These are phyloP conservation scores for Sideroxylon spinosum DNA, from an alignment of 179 eudicot genomes.

Conservation along the genomic window DNA sequence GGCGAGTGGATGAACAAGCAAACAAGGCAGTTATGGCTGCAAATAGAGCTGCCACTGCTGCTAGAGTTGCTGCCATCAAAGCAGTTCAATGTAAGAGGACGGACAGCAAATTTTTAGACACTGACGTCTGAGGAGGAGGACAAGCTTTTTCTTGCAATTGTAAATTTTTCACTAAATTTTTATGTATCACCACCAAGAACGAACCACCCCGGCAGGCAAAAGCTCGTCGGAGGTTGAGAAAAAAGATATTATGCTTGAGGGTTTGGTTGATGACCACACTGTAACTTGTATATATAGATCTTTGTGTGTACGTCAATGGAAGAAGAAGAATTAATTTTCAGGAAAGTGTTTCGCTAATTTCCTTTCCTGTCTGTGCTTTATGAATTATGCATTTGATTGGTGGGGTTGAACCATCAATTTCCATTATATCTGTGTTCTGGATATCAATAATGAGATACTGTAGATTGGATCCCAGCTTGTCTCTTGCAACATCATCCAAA, in stretches of 20 bases:
- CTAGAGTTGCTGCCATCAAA: constrained; percentile 85
- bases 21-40: constrained; percentile 75
- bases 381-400: constrained; percentile 11
- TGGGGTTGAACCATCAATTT: constrained; percentile 22
- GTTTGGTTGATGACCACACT: constrained; percentile 30
- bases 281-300: constrained; percentile 49
- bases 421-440: constrained; percentile 21
- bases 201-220: constrained; percentile 28
- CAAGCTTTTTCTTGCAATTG: constrained; percentile 34
- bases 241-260: constrained; percentile 11
- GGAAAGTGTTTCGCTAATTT: neutral
- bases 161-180: constrained; percentile 22
- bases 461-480: constrained; percentile 19
- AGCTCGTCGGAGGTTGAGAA: constrained; percentile 32
- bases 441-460: constrained; percentile 22
- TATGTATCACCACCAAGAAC: neutral
- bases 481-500: constrained; percentile 25
- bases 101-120: constrained; percentile 56
- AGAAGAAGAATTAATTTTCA: constrained; percentile 21
- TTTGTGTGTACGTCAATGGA: constrained; percentile 45
- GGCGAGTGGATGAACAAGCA: constrained; percentile 74
- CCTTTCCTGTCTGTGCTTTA: neutral
- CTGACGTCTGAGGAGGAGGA: constrained; percentile 28
- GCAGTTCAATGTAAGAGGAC: constrained; percentile 65
- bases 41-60: constrained; percentile 86